phyloP scores from a whole-genome alignment of 371 early-diverging fungal genomes.

The Mortierella sp. region DNA sequence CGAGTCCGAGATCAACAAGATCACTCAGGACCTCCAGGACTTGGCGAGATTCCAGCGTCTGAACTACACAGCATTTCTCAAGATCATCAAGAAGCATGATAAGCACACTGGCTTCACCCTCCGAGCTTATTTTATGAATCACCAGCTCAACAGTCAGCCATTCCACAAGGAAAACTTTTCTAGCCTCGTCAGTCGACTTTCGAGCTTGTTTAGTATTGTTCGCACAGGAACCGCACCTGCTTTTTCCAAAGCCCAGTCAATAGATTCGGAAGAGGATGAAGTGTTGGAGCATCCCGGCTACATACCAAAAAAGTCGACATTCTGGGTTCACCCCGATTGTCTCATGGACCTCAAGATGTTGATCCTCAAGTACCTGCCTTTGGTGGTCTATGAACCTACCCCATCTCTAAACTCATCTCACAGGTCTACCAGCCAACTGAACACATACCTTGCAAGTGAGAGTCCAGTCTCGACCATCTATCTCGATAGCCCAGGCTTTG shows the following conservation, averaged over 20 bases:
- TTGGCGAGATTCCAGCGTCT: constrained; percentile 91
- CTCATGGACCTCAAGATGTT: constrained; percentile 92
- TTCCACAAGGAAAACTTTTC: constrained; percentile 95
- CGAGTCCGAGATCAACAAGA: constrained; percentile 79
- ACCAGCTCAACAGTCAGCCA: constrained; percentile 83
- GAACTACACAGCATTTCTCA: constrained; percentile 95
- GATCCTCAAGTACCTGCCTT: constrained; percentile 93
- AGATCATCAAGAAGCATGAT: constrained; percentile 96
- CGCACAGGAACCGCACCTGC: constrained; percentile 80
- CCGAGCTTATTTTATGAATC: constrained; percentile 87
- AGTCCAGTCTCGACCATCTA: constrained; percentile 92
- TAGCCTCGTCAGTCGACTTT: constrained; percentile 88
- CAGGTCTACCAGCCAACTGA: constrained; percentile 77
- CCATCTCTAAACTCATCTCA: constrained; percentile 75
- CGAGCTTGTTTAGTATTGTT: constrained; percentile 90
- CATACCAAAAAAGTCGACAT: constrained; percentile 75
- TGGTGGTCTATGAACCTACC: constrained; percentile 87
- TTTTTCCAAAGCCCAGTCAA: constrained; percentile 55
- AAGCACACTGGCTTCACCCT: constrained; percentile 88
- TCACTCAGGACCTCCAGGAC: constrained; percentile 87
- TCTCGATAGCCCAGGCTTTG: constrained; percentile 91
- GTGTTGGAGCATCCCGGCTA: constrained; percentile 81
- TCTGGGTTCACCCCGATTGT: constrained; percentile 97
- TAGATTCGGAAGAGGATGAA: constrained; percentile 57
- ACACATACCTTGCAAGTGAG: constrained; percentile 45